Conservation (phyloP, 2,329 filamentous ascomycete species). For the Chaetomium strumarium region DNA sequence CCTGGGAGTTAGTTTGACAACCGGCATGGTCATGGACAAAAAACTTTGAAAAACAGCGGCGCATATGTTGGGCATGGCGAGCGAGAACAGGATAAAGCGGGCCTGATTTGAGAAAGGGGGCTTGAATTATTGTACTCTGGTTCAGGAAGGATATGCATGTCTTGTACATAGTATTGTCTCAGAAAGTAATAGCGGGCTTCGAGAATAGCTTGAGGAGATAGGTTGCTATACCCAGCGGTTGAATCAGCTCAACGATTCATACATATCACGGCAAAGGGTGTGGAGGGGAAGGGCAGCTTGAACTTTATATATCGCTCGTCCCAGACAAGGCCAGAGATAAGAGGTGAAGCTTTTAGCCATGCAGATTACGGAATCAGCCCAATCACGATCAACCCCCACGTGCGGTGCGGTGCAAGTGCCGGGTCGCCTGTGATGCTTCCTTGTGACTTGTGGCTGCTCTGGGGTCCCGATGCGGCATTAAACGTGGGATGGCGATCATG, state of each 20-base stretch:
- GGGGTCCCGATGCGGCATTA: no score
- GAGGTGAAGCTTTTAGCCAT: background rate
- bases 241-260: no score
- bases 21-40: background rate
- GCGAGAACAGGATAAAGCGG: background rate
- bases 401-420: no score
- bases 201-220: no score
- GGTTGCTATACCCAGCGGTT: no score
- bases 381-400: background rate
- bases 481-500: no score
- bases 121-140: no score
- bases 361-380: background rate
- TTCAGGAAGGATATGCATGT: no score
- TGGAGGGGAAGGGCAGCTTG: background rate
- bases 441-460: no score
- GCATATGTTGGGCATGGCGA: background rate
- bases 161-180: no score
- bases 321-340: background rate
- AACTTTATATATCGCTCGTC: constrained; percentile 6
- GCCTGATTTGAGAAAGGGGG: background rate
- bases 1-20: background rate
- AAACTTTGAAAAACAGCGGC: background rate
- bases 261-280: background rate
- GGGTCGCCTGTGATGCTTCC: no score
- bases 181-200: no score